phyloP scores from a whole-genome alignment of 169 alveolate genomes.

The Blepharisma undulans region DNA sequence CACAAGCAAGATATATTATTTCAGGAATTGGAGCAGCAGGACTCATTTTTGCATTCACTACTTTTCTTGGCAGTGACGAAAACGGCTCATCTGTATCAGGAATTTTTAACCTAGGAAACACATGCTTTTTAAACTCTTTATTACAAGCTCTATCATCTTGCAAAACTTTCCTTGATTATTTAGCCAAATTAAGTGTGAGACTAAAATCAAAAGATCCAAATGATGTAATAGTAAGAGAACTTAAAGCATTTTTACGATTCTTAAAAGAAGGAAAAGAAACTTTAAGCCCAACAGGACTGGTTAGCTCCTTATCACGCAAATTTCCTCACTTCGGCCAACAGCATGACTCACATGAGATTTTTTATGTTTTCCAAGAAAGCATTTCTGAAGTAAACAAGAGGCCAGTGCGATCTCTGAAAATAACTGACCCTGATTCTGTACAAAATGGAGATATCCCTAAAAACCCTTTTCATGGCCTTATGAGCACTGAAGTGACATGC shows the following conservation, averaged over 20 bases:
- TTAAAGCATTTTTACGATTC: neutral
- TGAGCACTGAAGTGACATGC: slow-evolving; percentile 13
- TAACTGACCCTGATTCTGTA: neutral
- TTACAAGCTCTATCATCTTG: slow-evolving; percentile 32
- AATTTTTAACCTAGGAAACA: slow-evolving; percentile 31
- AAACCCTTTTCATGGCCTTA: slow-evolving; percentile 23
- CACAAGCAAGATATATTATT: neutral
- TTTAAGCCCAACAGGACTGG: neutral
- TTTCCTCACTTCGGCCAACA: slow-evolving; percentile 32
- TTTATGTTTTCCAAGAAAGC: slow-evolving; percentile 19
- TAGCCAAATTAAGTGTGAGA: neutral
- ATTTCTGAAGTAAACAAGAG: neutral
- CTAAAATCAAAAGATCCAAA: neutral
- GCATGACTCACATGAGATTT: slow-evolving; percentile 39
- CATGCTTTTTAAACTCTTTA: slow-evolving; percentile 37
- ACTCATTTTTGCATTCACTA: neutral
- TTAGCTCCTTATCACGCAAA: neutral
- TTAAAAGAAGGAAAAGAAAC: neutral
- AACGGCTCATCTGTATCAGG: slow-evolving; percentile 20
- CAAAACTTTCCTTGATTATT: neutral
- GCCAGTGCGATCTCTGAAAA: neutral
- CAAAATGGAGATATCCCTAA: neutral
- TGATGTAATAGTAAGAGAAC: neutral
- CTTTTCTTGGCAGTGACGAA: neutral
- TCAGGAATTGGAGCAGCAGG: neutral